Conservation (phyloP, 1,284 basidiomycete genomes). For the Puccinia triticina region DNA sequence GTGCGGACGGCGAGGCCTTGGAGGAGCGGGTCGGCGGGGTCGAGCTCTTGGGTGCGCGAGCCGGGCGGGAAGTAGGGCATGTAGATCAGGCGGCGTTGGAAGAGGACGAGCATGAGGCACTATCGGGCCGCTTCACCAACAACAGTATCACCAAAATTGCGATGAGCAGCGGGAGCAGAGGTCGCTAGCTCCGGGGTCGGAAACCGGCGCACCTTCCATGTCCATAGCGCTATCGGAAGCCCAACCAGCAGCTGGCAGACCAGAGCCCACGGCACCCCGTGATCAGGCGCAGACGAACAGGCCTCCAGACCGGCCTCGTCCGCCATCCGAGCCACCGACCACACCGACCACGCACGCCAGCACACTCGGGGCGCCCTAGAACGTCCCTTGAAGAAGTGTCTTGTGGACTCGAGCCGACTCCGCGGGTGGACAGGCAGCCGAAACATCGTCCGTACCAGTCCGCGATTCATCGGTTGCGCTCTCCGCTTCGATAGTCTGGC, state of each 20-base stretch:
- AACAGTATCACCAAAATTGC: too few species aligned
- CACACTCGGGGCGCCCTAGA: too few species aligned
- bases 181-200: too few species aligned
- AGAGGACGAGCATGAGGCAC: conserved; percentile 19
- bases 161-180: too few species aligned
- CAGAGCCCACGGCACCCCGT: not conserved
- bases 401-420: too few species aligned
- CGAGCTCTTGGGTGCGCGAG: not conserved
- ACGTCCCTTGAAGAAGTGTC: too few species aligned
- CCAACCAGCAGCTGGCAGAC: not conserved
- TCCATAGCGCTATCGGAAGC: conserved; percentile 2
- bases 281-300: not conserved
- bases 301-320: not conserved
- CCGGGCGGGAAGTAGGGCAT: conserved; percentile 19
- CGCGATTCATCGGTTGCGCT: too few species aligned
- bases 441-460: too few species aligned
- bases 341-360: too few species aligned
- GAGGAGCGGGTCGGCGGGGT: not conserved
- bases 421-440: too few species aligned
- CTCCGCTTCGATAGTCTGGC: too few species aligned
- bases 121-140: not conserved
- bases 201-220: conserved; percentile 2
- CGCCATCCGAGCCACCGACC: not conserved
- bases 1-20: not conserved
- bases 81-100: conserved; percentile 9